Evolutionary conservation across 129 eudicot species (phyloP).

Genomic region (Cynara cardunculus): DNA sequence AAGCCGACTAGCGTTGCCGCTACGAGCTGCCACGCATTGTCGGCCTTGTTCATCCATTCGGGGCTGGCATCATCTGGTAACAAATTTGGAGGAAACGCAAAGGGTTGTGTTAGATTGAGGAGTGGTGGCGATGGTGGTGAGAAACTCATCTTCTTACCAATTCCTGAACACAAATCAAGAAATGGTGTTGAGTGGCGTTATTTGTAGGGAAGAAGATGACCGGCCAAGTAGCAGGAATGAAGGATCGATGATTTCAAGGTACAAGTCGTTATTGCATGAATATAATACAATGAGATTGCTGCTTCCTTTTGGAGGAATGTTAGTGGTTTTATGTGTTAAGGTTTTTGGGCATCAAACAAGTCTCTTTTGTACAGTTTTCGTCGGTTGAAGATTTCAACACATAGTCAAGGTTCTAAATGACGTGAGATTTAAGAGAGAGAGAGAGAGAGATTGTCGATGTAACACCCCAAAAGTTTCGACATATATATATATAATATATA

Average conservation of each 20-base stretch:
- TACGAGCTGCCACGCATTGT: conserved; percentile 67
- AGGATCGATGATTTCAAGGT: conserved; percentile 6
- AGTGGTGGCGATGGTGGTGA: conserved; percentile 27
- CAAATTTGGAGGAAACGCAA: conserved; percentile 46
- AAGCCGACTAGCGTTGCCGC: conserved; percentile 66
- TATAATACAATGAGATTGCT: neutral
- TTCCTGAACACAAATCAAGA: neutral
- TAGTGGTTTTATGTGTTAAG: conserved; percentile 1
- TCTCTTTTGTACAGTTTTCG: neutral
- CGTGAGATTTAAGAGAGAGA: too few species aligned
- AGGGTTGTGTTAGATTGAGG: conserved; percentile 14
- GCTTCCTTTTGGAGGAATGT: conserved; percentile 18
- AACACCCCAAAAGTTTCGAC: too few species aligned
- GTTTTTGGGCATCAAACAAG: conserved; percentile 21
- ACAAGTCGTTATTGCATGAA: conserved; percentile 11
- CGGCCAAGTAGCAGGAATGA: conserved; percentile 10
- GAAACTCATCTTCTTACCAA: conserved; percentile 18
- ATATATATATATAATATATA: too few species aligned
- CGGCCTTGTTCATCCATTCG: conserved; percentile 73
- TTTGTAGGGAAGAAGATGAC: neutral
- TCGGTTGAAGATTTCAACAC: neutral
- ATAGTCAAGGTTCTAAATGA: too few species aligned
- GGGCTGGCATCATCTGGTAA: conserved; percentile 51
- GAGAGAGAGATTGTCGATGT: too few species aligned
- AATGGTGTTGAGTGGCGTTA: neutral